These are phyloP conservation scores for Gossypium davidsonii DNA, from an alignment of 441 rosid species.

Conservation along the genomic window DNA sequence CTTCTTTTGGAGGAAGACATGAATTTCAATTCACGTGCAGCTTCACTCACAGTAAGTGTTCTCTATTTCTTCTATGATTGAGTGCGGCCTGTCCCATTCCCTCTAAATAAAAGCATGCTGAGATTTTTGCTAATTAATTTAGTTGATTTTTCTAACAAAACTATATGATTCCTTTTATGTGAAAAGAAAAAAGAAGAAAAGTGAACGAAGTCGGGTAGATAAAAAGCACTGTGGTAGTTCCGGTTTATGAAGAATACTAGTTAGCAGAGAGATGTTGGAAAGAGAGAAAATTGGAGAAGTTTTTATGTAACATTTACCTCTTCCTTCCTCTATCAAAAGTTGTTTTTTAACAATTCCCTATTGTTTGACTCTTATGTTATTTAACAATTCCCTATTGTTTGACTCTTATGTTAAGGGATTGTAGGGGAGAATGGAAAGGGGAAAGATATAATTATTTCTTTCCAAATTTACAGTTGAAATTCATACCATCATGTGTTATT, in stretches of 20 bases:
- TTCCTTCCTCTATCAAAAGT: neutral
- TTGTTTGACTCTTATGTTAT: neutral
- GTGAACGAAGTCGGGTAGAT: neutral
- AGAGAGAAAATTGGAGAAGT: neutral
- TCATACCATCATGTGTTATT: neutral
- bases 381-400: neutral
- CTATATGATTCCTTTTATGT: neutral
- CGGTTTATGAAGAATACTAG: neutral
- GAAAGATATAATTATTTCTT: neutral
- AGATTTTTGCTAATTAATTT: neutral
- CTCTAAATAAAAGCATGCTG: constrained; percentile 6
- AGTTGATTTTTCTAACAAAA: neutral
- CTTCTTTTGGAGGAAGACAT: constrained; percentile 69
- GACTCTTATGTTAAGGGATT: neutral
- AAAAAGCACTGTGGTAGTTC: neutral
- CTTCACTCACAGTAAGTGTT: constrained; percentile 62
- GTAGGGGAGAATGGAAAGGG: neutral
- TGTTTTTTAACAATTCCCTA: neutral
- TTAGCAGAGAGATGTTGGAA: neutral
- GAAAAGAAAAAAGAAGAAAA: neutral
- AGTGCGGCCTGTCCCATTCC: neutral
- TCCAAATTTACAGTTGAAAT: neutral
- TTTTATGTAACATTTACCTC: neutral
- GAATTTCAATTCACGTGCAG: constrained; percentile 85
- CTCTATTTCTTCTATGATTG: neutral